A percentile compares a stretch with the other conserved stretches of the same genome.
Conservation (phyloP, 768 basidiomycete species). For the Auriculariales sp. region DNA sequence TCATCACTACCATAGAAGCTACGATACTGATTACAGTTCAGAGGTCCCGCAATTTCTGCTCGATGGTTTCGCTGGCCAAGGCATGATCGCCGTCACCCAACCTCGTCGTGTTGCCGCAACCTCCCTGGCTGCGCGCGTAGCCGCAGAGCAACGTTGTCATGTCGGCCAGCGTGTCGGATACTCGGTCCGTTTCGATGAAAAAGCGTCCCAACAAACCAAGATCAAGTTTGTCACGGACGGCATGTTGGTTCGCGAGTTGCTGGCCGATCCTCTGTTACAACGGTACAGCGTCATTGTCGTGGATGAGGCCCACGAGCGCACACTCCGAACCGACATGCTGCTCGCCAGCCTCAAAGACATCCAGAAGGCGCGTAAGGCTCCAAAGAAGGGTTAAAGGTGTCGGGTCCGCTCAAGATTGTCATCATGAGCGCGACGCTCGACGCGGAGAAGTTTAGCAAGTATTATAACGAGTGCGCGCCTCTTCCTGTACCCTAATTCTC, state of each 20-base stretch:
- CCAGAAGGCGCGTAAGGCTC: constrained; percentile 45
- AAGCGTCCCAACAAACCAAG: constrained; percentile 50
- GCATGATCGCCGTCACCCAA: constrained; percentile 85
- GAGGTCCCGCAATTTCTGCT: constrained; percentile 94
- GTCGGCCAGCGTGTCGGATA: constrained; percentile 82
- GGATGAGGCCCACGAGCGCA: constrained; percentile 96
- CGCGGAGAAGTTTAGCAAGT: constrained; percentile 83
- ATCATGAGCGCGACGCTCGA: constrained; percentile 98
- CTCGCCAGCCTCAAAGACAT: constrained; percentile 82
- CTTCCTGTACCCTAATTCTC: background rate
- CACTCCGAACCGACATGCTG: constrained; percentile 86
- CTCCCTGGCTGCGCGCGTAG: constrained; percentile 83
- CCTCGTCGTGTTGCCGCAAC: constrained; percentile 92
- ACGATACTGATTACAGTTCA: constrained; percentile 18
- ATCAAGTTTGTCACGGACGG: constrained; percentile 98
- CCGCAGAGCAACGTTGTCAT: constrained; percentile 58
- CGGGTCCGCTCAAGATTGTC: constrained; percentile 73
- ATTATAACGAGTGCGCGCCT: constrained; percentile 71
- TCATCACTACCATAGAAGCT: background rate
- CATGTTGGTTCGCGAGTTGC: constrained; percentile 88
- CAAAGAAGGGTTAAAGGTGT: constrained; percentile 27
- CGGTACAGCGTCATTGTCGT: constrained; percentile 81
- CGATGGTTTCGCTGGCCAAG: constrained; percentile 56
- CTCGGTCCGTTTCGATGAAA: constrained; percentile 90
- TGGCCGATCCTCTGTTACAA: constrained; percentile 60